Percentiles rank a stretch among this genome's conserved stretches.
These are phyloP conservation scores for Yamadazyma scolyti DNA, from an alignment of 805 yeast species.

Conservation along the genomic window DNA sequence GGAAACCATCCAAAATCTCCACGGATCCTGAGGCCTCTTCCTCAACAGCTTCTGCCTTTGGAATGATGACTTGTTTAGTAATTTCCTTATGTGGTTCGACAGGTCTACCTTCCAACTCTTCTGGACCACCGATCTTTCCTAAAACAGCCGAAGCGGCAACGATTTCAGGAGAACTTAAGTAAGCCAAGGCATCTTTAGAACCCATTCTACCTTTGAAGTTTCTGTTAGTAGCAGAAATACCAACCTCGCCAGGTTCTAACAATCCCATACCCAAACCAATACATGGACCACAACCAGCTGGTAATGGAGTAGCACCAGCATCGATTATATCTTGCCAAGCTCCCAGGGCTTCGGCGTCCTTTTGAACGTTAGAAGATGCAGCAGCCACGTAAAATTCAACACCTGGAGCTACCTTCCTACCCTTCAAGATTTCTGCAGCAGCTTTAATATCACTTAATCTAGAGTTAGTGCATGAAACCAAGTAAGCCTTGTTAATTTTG, in stretches of 20 bases:
- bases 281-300: slow-evolving; percentile 99
- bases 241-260: slow-evolving; percentile 93
- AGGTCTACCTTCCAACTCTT: slow-evolving; percentile 64
- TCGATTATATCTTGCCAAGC: slow-evolving; percentile 88
- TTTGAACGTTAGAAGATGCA: slow-evolving; percentile 89
- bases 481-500: slow-evolving; percentile 86
- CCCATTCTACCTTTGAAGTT: slow-evolving; percentile 99
- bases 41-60: slow-evolving; percentile 29
- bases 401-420: slow-evolving; percentile 78
- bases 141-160: slow-evolving; percentile 98
- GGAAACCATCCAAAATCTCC: slow-evolving; percentile 89
- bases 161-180: slow-evolving; percentile 94
- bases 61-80: slow-evolving; percentile 35
- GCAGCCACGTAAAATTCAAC: slow-evolving; percentile 98
- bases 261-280: slow-evolving; percentile 96
- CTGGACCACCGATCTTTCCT: slow-evolving; percentile 92
- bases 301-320: slow-evolving; percentile 93
- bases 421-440: slow-evolving; percentile 85
- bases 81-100: slow-evolving; percentile 43
- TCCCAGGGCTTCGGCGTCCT: slow-evolving; percentile 85
- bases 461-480: slow-evolving; percentile 97
- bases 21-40: slow-evolving; percentile 42
- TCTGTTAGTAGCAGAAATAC: slow-evolving; percentile 97
- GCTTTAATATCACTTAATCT: slow-evolving; percentile 89
- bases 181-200: slow-evolving; percentile 91